Evolutionary conservation across 2,329 filamentous ascomycete genomes (phyloP), one percentile per base, ranked within the genome.

Genomic region (Fusarium goolgardi): DNA sequence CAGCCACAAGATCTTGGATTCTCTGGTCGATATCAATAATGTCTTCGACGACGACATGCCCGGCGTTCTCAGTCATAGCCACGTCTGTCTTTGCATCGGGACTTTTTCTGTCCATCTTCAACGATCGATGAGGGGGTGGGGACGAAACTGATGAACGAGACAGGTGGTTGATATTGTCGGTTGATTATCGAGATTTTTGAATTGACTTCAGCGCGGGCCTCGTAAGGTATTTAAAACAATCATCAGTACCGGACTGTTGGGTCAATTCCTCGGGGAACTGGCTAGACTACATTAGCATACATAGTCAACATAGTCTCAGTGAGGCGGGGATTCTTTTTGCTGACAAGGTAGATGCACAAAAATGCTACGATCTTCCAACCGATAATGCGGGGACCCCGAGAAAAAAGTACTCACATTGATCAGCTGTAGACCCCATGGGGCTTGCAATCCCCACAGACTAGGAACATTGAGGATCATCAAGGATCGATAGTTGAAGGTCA

Each of bases 61-160:
- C 15, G 13, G 56, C 53, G 16, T 58, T 1, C 5, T 59, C 56
- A 2, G 53, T 23, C 52, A 43, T 59, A 5, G 35, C 35, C 13
- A 60, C 44, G 6, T 52, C 31, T 1, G 55, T 0, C 2, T 60
- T 59, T 9, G 2, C 23, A 12, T 59, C 54, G 1, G 59, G 4
- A 4, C 31, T 39, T 1, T 21, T 3, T 4, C 32, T 59, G 4
- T 20, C 44, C 44, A 60, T 59, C 0, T 27, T 58, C 20, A 21
- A 20, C 5, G 13, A 9, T 1, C 3, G 11, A 8, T 9, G 10
- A 18, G 20, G 34, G 1, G n/a, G 10, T 3, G 16, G 1, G 4
- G 16, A 27, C 8, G 12, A 32, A 12, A 8, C 11, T 37, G 34
- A 8, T 21, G 18, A 18, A 16, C 20, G 27, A 31, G 7, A 4